Evolutionary conservation across 1,284 basidiomycete species (phyloP).

Genomic region (Puccinia horiana): DNA sequence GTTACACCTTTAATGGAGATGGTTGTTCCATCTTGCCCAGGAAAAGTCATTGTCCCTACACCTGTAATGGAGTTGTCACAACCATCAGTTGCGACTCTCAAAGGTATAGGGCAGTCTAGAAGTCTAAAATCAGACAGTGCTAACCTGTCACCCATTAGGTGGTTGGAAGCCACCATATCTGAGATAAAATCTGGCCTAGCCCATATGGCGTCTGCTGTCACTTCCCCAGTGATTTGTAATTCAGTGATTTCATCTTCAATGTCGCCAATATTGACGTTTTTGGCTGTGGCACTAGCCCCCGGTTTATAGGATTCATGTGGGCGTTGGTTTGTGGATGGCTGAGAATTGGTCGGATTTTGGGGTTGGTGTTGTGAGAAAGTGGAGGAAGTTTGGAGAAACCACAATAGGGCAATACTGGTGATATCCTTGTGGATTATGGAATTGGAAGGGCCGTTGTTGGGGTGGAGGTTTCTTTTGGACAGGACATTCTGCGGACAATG

Average conservation of each 20-base stretch:
- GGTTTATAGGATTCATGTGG: background rate
- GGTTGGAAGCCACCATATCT: background rate
- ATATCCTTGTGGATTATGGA: background rate
- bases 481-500: background rate
- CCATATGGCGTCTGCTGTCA: background rate
- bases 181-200: background rate
- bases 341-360: too few relatives aligned
- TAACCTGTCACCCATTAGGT: background rate
- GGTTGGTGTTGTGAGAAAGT: background rate
- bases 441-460: background rate
- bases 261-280: background rate
- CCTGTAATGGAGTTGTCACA: background rate
- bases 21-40: background rate
- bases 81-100: conserved; percentile 27
- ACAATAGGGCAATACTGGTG: background rate
- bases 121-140: background rate
- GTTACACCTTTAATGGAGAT: background rate
- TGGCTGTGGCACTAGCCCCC: background rate
- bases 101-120: background rate
- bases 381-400: background rate
- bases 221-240: background rate
- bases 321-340: too few relatives aligned
- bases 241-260: background rate
- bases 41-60: conserved; percentile 5
- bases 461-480: background rate